Conservation (phyloP, 176 grass and related monocot genomes). For the Rhipidocladum racemiflorum region DNA sequence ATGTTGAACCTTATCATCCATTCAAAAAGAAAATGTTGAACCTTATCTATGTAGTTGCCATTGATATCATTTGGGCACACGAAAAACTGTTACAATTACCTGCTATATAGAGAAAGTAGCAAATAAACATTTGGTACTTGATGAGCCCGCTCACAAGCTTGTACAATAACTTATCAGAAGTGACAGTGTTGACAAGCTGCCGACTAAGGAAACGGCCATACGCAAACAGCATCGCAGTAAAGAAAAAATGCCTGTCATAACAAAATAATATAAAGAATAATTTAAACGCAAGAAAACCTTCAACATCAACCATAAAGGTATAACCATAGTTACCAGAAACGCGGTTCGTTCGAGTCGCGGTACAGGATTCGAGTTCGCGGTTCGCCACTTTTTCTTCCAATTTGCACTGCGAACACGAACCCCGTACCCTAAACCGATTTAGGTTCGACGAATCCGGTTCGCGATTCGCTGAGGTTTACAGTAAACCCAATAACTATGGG, state of each 20-base stretch:
- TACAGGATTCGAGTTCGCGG: too few relatives aligned
- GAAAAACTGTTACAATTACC: slow-evolving; percentile 32
- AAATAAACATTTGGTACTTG: slow-evolving; percentile 97
- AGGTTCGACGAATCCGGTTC: too few relatives aligned
- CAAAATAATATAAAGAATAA: slow-evolving; percentile 2
- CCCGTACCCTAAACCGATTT: too few relatives aligned
- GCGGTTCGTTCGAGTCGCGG: too few relatives aligned
- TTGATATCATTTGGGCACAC: not conserved
- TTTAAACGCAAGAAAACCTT: not conserved
- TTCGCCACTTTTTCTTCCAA: too few relatives aligned
- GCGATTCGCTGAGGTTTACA: too few relatives aligned
- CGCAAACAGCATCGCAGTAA: slow-evolving; percentile 78
- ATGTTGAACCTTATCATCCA: not conserved
- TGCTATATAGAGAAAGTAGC: slow-evolving; percentile 96
- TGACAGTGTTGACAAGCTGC: slow-evolving; percentile 86
- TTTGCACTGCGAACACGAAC: too few relatives aligned
- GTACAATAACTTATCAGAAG: slow-evolving; percentile 77
- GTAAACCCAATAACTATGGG: too few relatives aligned
- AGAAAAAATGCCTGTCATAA: slow-evolving; percentile 81
- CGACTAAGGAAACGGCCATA: slow-evolving; percentile 85
- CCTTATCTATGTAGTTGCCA: not conserved
- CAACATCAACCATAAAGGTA: not conserved
- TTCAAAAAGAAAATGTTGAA: not conserved
- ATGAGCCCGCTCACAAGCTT: slow-evolving; percentile 70
- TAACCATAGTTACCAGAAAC: not conserved